These are phyloP conservation scores for Arabidopsis suecica DNA, from an alignment of 345 rosid species.

Conservation along the genomic window DNA sequence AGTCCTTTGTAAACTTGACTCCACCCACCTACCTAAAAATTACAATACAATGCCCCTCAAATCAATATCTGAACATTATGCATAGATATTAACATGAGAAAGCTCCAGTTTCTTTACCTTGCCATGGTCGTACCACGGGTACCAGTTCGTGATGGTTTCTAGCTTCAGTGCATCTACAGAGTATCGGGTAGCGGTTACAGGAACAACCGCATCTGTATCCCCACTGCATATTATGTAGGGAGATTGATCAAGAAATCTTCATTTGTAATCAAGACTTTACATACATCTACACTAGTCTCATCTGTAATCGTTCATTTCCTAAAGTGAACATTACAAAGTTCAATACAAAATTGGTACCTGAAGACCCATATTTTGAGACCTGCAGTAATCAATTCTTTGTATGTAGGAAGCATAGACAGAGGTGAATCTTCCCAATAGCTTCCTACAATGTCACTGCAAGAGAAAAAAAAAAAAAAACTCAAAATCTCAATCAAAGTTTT, in stretches of 20 bases:
- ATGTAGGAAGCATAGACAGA: slow-evolving; percentile 72
- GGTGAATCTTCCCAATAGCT: slow-evolving; percentile 81
- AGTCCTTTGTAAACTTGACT: slow-evolving; percentile 91
- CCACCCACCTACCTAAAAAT: slow-evolving; percentile 89
- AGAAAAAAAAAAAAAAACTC: background rate
- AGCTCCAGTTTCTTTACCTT: slow-evolving; percentile 31
- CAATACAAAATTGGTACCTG: slow-evolving; percentile 54
- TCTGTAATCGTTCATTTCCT: background rate
- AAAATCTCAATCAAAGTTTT: background rate
- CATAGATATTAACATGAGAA: slow-evolving; percentile 27
- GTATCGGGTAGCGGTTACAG: slow-evolving; percentile 88
- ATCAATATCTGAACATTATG: background rate
- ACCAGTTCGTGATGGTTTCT: slow-evolving; percentile 81
- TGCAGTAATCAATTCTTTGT: slow-evolving; percentile 67
- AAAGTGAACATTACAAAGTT: background rate
- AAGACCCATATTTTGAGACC: slow-evolving; percentile 86
- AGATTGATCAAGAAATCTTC: slow-evolving; percentile 32
- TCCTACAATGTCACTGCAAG: slow-evolving; percentile 63
- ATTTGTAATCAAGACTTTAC: slow-evolving; percentile 6
- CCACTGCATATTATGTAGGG: slow-evolving; percentile 63
- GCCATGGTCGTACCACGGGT: slow-evolving; percentile 73
- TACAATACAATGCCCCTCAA: background rate
- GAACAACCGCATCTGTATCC: slow-evolving; percentile 93
- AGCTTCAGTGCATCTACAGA: slow-evolving; percentile 86
- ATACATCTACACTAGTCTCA: background rate